Conservation (phyloP, 306 rosid genomes). For the Ochetophila trinervis region DNA sequence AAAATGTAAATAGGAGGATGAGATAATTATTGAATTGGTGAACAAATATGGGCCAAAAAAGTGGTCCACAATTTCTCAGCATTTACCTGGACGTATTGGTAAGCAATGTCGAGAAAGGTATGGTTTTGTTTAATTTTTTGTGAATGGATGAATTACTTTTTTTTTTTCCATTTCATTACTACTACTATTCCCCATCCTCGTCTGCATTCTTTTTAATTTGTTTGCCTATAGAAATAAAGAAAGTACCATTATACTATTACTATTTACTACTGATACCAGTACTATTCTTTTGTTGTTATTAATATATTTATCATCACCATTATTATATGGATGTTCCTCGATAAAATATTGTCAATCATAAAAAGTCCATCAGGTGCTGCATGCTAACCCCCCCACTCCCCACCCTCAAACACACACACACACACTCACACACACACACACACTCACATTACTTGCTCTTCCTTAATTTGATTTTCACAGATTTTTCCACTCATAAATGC, state of each 20-base stretch:
- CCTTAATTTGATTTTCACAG: neutral
- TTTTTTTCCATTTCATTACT: neutral
- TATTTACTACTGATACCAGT: too few species aligned
- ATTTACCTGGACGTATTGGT: constrained; percentile 97
- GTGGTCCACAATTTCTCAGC: constrained; percentile 93
- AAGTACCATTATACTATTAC: too few species aligned
- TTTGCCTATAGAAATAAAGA: too few species aligned
- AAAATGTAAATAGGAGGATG: constrained; percentile 74
- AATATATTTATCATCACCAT: neutral
- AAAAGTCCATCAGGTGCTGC: neutral
- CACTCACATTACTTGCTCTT: neutral
- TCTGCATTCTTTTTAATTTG: neutral
- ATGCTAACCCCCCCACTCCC: neutral
- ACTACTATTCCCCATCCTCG: neutral
- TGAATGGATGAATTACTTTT: constrained; percentile 4
- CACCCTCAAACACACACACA: neutral
- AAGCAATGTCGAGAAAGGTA: constrained; percentile 99
- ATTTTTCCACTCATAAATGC: constrained; percentile 12
- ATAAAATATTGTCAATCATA: neutral
- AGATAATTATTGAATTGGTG: constrained; percentile 67
- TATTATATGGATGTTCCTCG: neutral
- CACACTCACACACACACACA: neutral
- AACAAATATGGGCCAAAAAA: constrained; percentile 82
- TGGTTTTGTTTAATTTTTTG: constrained; percentile 20
- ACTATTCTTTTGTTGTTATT: neutral